Percentiles rank a stretch among this genome's conserved stretches.
These are phyloP conservation scores for Rhinocladiella mackenziei DNA, from an alignment of 2,329 filamentous ascomycete species.

Conservation along the genomic window DNA sequence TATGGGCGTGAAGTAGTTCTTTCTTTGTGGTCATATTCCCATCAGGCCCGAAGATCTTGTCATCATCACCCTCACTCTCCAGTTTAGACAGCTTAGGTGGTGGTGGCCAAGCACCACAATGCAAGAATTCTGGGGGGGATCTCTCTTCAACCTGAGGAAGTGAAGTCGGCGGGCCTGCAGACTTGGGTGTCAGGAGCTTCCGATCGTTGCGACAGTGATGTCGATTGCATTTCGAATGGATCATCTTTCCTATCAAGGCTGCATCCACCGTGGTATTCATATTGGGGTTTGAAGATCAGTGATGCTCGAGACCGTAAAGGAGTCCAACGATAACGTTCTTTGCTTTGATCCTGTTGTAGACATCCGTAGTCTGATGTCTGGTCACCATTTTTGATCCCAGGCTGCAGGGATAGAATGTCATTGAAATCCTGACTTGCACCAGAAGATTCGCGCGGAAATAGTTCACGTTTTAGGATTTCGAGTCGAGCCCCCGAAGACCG, in stretches of 20 bases:
- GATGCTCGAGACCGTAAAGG: too few species aligned
- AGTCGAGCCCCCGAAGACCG: too few species aligned
- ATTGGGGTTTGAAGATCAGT: too few species aligned
- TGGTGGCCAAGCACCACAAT: conserved; percentile 16
- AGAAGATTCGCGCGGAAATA: too few species aligned
- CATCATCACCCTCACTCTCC: not conserved
- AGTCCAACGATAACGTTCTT: too few species aligned
- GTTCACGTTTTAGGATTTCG: too few species aligned
- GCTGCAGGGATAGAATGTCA: too few species aligned
- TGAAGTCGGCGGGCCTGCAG: not conserved
- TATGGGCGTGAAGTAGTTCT: not conserved
- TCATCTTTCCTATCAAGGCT: conserved; percentile 12
- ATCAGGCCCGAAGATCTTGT: not conserved
- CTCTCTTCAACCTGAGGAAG: not conserved
- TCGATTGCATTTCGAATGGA: conserved; percentile 8
- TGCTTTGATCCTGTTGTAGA: too few species aligned
- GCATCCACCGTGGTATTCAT: conserved; percentile 12
- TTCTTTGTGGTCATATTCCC: not conserved
- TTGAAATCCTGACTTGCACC: too few species aligned
- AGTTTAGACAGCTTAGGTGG: not conserved
- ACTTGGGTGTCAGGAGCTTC: not conserved
- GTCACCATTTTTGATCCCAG: too few species aligned
- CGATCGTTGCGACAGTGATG: conserved; percentile 13
- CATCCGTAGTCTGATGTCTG: too few species aligned
- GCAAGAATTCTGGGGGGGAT: conserved; percentile 13